Base-by-base conservation (phyloP, 2,329 filamentous ascomycete genomes). In the Fusarium buxicola region DNA sequence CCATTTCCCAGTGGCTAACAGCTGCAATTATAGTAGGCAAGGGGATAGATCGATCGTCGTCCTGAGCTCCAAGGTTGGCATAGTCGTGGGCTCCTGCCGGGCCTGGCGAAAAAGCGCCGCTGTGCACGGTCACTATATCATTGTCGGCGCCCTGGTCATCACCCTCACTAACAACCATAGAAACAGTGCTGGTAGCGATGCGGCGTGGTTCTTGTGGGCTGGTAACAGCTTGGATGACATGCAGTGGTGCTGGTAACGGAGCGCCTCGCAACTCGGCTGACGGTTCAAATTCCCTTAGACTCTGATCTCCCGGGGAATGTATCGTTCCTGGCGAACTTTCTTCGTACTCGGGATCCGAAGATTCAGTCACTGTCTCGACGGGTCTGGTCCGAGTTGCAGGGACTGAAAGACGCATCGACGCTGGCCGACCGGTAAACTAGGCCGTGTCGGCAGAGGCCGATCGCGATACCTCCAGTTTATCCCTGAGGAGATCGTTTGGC, bases 171-270 rank as follows among this genome's bases (percentile, higher is more conserved):
- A 66, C 21, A 6, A 38, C 55, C 38, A 68, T 45, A 8, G 62
- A 40, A 1, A 48, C 28, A 16, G 47, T 54, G 45, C 60, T 49
- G 8, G 30, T 39, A 12, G 53, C 31, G 7, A 9, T 31, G 1
- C 15, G 44, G 8, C 25, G 24, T 5, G 31, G 24, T 8, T 27
- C 43, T 8, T 25, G 24, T 1, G 45, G 28, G 7, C 35, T 40
- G 4, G 35, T 8, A 12, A 52, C 32, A 4, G 66, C 58, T 12
- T 70, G 52, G 7, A 69, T 70, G 3, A 70, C 24, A 28, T 70
- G 63, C 2, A 70, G 49, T 0, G 66, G 66, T n/a, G 53, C 58
- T 18, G 68, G 68, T 9, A 58, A 50, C 5, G 63, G 68, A 12
- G 49, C 58, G 2, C 35, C 35, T 32, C 28, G 28, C 13, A 47